These are phyloP conservation scores for Tylopilus cervinicoccineus DNA, from an alignment of 768 basidiomycete genomes.

Conservation along the genomic window DNA sequence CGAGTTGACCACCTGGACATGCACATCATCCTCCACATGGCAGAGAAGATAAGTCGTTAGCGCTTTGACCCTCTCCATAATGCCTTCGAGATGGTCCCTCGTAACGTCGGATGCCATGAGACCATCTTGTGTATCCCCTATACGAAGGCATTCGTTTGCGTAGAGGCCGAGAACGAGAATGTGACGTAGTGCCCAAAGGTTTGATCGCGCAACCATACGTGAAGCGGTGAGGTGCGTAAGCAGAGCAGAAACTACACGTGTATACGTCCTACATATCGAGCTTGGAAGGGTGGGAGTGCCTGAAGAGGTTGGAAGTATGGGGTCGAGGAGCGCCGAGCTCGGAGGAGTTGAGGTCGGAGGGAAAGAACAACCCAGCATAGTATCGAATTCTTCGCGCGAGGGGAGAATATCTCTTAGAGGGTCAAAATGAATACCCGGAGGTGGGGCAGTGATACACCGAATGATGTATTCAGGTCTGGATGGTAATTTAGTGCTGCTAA, in stretches of 20 bases:
- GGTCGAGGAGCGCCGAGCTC: constrained; percentile 57
- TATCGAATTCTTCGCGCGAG: constrained; percentile 40
- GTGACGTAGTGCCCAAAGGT: constrained; percentile 68
- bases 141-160: constrained; percentile 55
- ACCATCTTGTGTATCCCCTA: constrained; percentile 46
- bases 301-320: constrained; percentile 48
- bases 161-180: constrained; percentile 60
- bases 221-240: constrained; percentile 54
- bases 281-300: constrained; percentile 13
- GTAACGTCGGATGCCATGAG: constrained; percentile 36
- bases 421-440: constrained; percentile 37
- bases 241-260: constrained; percentile 55
- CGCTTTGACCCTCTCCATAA: constrained; percentile 47
- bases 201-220: constrained; percentile 53
- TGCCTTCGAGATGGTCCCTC: constrained; percentile 28
- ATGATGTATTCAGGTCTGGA: constrained; percentile 48
- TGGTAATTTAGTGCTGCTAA: neutral
- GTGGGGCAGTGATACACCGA: constrained; percentile 31
- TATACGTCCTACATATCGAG: constrained; percentile 40
- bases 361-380: constrained; percentile 36
- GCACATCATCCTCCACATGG: constrained; percentile 48
- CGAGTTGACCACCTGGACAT: constrained; percentile 37
- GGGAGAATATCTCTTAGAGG: constrained; percentile 53
- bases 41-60: constrained; percentile 60
- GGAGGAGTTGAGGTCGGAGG: constrained; percentile 47